Evolutionary conservation across 768 basidiomycete species (phyloP).

Genomic region (Lactarius hengduanensis): DNA sequence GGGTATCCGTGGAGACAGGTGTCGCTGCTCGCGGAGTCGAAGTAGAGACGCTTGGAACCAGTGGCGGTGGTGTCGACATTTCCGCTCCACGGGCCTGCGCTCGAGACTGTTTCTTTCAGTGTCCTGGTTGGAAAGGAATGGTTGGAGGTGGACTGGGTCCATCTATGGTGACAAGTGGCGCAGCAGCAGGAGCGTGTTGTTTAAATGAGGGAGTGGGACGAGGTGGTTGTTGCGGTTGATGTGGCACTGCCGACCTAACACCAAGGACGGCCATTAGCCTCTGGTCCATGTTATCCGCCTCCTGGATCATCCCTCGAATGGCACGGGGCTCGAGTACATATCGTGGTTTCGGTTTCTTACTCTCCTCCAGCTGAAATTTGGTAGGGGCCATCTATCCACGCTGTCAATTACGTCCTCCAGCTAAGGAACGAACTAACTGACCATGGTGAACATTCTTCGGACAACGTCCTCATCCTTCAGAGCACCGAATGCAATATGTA

Average conservation of each 20-base stretch:
- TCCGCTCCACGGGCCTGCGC: neutral
- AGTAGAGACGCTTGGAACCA: conserved; percentile 13
- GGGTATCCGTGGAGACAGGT: conserved; percentile 31
- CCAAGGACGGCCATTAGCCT: conserved; percentile 12
- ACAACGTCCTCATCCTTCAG: conserved; percentile 5
- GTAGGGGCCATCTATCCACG: conserved; percentile 18
- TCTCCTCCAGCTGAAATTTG: conserved; percentile 18
- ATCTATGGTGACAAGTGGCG: neutral
- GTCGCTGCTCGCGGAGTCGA: conserved; percentile 22
- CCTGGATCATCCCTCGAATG: conserved; percentile 25
- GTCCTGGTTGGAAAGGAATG: neutral
- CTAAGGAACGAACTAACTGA: neutral
- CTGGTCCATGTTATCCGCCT: conserved; percentile 24
- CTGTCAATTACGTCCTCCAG: neutral
- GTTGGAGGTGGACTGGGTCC: conserved; percentile 8
- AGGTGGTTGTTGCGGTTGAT: conserved; percentile 11
- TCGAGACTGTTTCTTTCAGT: conserved; percentile 24
- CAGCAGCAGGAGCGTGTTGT: neutral
- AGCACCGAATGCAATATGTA: conserved; percentile 3
- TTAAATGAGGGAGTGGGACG: neutral
- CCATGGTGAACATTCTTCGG: conserved; percentile 13
- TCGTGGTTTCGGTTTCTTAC: too few species aligned
- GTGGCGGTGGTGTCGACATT: conserved; percentile 18
- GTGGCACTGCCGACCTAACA: neutral
- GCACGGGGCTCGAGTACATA: conserved; percentile 21